Evolutionary conservation across 805 yeast species (phyloP).

Genomic region (Starmera pachycereana): DNA sequence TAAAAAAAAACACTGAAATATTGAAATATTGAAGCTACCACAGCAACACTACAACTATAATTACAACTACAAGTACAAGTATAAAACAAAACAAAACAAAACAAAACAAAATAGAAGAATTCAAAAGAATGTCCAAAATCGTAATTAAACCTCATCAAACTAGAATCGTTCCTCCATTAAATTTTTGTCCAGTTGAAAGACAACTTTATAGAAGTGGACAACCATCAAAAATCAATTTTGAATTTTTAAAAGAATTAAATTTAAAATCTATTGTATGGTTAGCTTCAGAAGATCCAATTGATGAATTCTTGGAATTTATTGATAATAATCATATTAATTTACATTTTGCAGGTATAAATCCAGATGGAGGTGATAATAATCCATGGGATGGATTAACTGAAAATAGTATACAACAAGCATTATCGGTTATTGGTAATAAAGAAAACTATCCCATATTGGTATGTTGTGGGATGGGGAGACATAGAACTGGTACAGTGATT

Average conservation of each 20-base stretch:
- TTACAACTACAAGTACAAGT: too few relatives aligned
- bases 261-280: slow-evolving; percentile 84
- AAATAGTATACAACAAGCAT: slow-evolving; percentile 65
- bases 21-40: neutral
- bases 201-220: slow-evolving; percentile 86
- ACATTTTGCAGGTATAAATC: slow-evolving; percentile 74
- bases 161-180: slow-evolving; percentile 84
- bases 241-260: slow-evolving; percentile 65
- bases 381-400: slow-evolving; percentile 97
- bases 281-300: slow-evolving; percentile 93
- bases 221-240: slow-evolving; percentile 88
- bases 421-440: slow-evolving; percentile 62
- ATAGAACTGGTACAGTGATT: slow-evolving; percentile 91
- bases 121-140: neutral
- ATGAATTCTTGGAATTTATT: slow-evolving; percentile 74
- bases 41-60: slow-evolving; percentile 24
- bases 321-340: slow-evolving; percentile 61
- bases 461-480: slow-evolving; percentile 98
- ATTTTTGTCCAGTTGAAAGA: slow-evolving; percentile 90
- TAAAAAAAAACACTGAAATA: neutral
- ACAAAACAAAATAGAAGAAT: neutral
- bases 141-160: slow-evolving; percentile 37
- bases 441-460: slow-evolving; percentile 78
- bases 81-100: too few relatives aligned
- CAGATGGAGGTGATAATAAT: slow-evolving; percentile 67